Percentiles rank a stretch among this genome's conserved stretches.
Evolutionary conservation across 495 filamentous ascomycete genomes (phyloP).

Genomic region (Xylaria nigripes): DNA sequence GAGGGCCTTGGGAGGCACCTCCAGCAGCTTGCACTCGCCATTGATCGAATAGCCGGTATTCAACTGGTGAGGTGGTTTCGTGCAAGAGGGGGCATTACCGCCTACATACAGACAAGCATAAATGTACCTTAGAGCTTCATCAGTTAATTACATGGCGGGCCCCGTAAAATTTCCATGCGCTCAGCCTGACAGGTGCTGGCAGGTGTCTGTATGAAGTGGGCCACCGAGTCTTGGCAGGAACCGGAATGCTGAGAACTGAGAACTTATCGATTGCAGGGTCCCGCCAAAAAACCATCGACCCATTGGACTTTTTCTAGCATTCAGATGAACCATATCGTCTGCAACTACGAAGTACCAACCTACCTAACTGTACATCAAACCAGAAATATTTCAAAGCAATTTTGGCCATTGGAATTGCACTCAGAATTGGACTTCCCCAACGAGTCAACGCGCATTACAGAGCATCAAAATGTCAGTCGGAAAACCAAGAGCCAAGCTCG

Average conservation of each 20-base stretch:
- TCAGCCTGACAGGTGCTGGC: constrained; percentile 14
- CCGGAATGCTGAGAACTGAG: neutral
- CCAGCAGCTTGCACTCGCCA: constrained; percentile 63
- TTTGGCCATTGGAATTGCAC: neutral
- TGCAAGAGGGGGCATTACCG: constrained; percentile 7
- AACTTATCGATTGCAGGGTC: constrained; percentile 11
- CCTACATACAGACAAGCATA: neutral
- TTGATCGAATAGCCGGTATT: constrained; percentile 32
- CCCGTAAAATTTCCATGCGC: constrained; percentile 13
- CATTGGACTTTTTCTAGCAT: constrained; percentile 12
- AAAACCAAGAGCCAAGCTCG: constrained; percentile 31
- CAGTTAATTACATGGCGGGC: neutral
- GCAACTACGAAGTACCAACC: too few relatives aligned
- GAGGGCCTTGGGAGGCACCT: constrained; percentile 56
- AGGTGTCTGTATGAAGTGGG: neutral
- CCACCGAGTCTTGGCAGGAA: neutral
- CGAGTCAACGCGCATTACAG: neutral
- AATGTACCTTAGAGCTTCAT: constrained; percentile 11
- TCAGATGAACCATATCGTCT: too few relatives aligned
- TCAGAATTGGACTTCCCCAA: neutral
- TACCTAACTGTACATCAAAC: neutral
- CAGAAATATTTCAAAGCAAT: neutral
- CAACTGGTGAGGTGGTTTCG: constrained; percentile 28
- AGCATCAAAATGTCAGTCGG: constrained; percentile 27
- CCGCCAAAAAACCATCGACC: constrained; percentile 19